These are phyloP conservation scores for Isatis tinctoria DNA, from an alignment of 345 rosid genomes.

Conservation along the genomic window DNA sequence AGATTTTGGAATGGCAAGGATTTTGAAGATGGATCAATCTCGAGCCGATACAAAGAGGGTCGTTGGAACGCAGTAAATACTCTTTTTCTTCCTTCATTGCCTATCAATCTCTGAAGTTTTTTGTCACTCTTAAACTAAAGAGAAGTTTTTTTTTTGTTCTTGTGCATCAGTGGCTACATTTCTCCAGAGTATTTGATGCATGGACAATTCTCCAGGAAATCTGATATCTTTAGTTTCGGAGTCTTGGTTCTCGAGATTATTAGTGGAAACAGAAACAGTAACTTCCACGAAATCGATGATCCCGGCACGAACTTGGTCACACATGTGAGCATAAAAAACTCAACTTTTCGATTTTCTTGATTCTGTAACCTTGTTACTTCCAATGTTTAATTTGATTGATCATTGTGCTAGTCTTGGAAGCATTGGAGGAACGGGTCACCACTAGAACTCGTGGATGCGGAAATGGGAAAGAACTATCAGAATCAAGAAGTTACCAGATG, in stretches of 20 bases:
- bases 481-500: conserved; percentile 39
- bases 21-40: conserved; percentile 33
- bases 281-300: conserved; percentile 9
- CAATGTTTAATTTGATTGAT: background rate
- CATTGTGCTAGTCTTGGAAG: conserved; percentile 37
- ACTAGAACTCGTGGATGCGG: conserved; percentile 37
- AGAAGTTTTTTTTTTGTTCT: too few relatives aligned
- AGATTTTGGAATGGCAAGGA: conserved; percentile 62
- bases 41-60: conserved; percentile 40
- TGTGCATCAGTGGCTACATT: conserved; percentile 35
- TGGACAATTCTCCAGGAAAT: conserved; percentile 33
- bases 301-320: conserved; percentile 6
- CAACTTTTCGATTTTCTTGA: background rate
- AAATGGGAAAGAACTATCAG: conserved; percentile 13
- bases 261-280: conserved; percentile 22
- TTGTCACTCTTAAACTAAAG: background rate
- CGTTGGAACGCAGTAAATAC: conserved; percentile 38
- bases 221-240: conserved; percentile 34
- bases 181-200: conserved; percentile 40
- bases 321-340: conserved; percentile 28
- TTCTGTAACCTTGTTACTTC: background rate
- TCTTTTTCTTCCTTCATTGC: background rate
- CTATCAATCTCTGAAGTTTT: background rate
- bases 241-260: conserved; percentile 32
- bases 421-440: conserved; percentile 42